Evolutionary conservation across 2,329 filamentous ascomycete species (phyloP).

Genomic region (Lecanicillium sp.): DNA sequence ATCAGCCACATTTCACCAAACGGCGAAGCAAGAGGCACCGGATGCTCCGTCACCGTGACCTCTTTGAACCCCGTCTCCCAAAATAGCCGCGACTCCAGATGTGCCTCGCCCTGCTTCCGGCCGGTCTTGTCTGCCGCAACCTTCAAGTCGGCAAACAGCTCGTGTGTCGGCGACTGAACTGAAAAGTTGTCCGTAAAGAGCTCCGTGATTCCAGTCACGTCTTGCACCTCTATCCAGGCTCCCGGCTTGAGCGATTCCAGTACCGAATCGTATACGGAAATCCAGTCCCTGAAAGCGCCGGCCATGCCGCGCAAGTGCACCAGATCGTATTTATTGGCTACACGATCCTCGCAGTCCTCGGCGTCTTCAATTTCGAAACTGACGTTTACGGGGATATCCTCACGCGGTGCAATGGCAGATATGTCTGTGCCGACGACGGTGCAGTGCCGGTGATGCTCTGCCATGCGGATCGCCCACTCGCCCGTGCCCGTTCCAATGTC

Average conservation of each 20-base stretch:
- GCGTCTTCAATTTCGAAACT: conserved; percentile 55
- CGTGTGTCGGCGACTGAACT: no score
- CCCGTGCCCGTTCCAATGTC: conserved; percentile 54
- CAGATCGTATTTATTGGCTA: conserved; percentile 44
- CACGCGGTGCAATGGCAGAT: conserved; percentile 47
- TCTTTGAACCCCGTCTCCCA: conserved; percentile 44
- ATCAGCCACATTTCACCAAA: conserved; percentile 48
- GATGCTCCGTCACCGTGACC: conserved; percentile 37
- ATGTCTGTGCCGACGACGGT: conserved; percentile 54
- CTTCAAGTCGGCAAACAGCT: no score
- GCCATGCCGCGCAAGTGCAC: conserved; percentile 50
- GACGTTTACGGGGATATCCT: conserved; percentile 48
- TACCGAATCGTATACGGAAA: conserved; percentile 43
- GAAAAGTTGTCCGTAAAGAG: conserved; percentile 12
- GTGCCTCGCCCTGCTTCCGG: conserved; percentile 20
- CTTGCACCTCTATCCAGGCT: conserved; percentile 49
- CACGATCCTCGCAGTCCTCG: conserved; percentile 48
- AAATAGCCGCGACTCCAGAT: conserved; percentile 37
- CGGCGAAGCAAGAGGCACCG: conserved; percentile 39
- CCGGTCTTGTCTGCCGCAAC: no score
- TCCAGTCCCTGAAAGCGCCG: conserved; percentile 50
- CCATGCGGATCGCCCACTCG: conserved; percentile 43
- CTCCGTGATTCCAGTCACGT: conserved; percentile 39
- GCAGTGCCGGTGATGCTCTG: conserved; percentile 43
- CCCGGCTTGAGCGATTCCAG: conserved; percentile 47